phyloP scores from a whole-genome alignment of 371 early-diverging fungal species.

The Rhizomucor miehei region DNA sequence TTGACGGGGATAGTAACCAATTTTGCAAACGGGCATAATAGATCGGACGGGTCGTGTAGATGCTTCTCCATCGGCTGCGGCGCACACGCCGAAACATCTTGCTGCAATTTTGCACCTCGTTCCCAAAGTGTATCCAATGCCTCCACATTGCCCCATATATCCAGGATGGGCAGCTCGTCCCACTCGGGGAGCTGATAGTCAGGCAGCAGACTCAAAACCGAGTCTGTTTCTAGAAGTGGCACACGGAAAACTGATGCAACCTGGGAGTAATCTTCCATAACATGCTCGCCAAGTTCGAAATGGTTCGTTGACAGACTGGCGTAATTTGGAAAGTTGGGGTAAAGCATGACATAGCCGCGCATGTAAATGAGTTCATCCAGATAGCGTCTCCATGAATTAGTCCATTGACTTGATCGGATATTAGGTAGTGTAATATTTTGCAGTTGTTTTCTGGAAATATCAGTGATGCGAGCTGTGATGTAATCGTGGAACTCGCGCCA shows the following conservation, averaged over 20 bases:
- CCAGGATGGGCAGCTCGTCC: conserved; percentile 43
- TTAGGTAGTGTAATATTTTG: conserved; percentile 47
- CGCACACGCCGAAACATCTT: conserved; percentile 49
- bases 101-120: conserved; percentile 44
- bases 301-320: conserved; percentile 55
- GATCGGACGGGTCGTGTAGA: conserved; percentile 40
- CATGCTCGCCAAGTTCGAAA: conserved; percentile 47
- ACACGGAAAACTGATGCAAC: conserved; percentile 43
- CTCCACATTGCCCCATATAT: conserved; percentile 47
- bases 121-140: conserved; percentile 30
- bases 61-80: conserved; percentile 16
- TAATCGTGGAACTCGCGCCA: conserved; percentile 71
- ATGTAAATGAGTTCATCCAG: conserved; percentile 62
- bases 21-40: conserved; percentile 41
- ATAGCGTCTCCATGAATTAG: conserved; percentile 58
- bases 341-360: conserved; percentile 61
- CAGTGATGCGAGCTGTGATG: conserved; percentile 52
- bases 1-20: conserved; percentile 28
- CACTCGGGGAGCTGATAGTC: conserved; percentile 34
- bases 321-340: conserved; percentile 51
- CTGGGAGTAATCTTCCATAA: conserved; percentile 29
- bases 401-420: conserved; percentile 54
- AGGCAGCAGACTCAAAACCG: conserved; percentile 26
- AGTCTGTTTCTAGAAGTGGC: conserved; percentile 45
- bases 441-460: conserved; percentile 34